Evolutionary conservation across 768 basidiomycete species (phyloP).

Genomic region (Guyanaporus albipodus): DNA sequence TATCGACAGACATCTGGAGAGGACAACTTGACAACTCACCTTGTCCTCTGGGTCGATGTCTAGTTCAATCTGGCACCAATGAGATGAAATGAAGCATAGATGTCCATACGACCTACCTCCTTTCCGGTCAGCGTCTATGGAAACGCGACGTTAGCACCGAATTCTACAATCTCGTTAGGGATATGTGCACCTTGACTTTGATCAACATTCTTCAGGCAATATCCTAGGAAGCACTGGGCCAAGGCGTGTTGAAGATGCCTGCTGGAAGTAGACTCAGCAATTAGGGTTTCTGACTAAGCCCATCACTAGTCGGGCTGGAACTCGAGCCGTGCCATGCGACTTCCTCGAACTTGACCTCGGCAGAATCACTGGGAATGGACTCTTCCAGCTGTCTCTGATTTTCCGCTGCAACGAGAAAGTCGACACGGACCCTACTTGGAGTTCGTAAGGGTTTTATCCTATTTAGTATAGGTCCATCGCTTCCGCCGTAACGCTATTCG

Average conservation of each 20-base stretch:
- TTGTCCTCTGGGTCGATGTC: constrained; percentile 90
- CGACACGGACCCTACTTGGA: too few species aligned
- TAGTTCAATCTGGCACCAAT: constrained; percentile 74
- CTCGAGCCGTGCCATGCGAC: too few species aligned
- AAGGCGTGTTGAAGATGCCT: too few species aligned
- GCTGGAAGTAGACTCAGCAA: too few species aligned
- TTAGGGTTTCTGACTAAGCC: constrained; percentile 10
- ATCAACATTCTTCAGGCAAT: constrained; percentile 20
- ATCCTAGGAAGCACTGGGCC: neutral
- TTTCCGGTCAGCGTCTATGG: constrained; percentile 72
- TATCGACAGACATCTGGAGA: neutral
- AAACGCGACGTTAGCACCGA: neutral
- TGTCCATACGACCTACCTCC: constrained; percentile 55
- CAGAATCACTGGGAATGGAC: too few species aligned
- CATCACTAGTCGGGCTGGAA: too few species aligned
- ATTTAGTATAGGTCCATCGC: too few species aligned
- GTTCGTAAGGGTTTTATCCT: too few species aligned
- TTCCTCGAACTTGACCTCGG: too few species aligned
- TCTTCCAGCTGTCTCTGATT: too few species aligned
- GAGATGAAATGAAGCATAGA: constrained; percentile 1
- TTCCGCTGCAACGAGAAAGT: too few species aligned
- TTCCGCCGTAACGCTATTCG: too few species aligned
- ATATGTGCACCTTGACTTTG: constrained; percentile 21
- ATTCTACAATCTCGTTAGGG: neutral
- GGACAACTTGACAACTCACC: constrained; percentile 39